Evolutionary conservation across 768 basidiomycete species (phyloP), one percentile per base, ranked within the genome.

Genomic region (Termitomyces sp.): DNA sequence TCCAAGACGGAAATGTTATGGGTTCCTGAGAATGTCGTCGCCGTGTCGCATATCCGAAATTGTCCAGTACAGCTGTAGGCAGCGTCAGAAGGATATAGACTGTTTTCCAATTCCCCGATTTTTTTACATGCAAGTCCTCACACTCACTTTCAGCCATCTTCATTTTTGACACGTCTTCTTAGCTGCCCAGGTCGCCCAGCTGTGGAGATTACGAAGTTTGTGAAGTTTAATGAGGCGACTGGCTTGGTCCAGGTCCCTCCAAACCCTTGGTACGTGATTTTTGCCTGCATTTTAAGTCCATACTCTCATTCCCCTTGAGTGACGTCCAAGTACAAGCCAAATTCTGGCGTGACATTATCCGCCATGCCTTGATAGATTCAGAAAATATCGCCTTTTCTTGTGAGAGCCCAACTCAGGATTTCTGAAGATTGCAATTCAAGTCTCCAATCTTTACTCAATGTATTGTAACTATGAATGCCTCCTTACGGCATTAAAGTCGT

Each of bases 71-170:
- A 79, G 74, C 28, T 94, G 90, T 68, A 72, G 79, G 46, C 63
- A 71, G 45, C 73, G 79, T 58, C 64, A 61, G 16, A 66, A 60
- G 5, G 62, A 70, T 51, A 66, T 83, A 47, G 79, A 82, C 38
- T 94, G 91, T 67, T 84, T 82, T 66, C 92, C 90, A 6, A 71
- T 94, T 46, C 82, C 87, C 30, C 83, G 92, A 16, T 76, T 93
- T 28, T 89, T 94, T 64, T 76, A 77, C 68, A 73, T 90, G 91
- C 89, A 65, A 71, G 84, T 62, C 26, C n/a, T 40, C 35, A 57
- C 51, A 20, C 20, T 26, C 57, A 49, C 46, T 28, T 22, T 57
- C 48, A 20, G 40, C 50, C 24, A 43, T 11, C 20, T 35, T 32
- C 36, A 46, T 50, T 30, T 56, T 49, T 40, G 26, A 28, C 30